A percentile compares a stretch with the other conserved stretches of the same genome.
Evolutionary conservation across 345 rosid species (phyloP).

Genomic region (Carallia brachiata): DNA sequence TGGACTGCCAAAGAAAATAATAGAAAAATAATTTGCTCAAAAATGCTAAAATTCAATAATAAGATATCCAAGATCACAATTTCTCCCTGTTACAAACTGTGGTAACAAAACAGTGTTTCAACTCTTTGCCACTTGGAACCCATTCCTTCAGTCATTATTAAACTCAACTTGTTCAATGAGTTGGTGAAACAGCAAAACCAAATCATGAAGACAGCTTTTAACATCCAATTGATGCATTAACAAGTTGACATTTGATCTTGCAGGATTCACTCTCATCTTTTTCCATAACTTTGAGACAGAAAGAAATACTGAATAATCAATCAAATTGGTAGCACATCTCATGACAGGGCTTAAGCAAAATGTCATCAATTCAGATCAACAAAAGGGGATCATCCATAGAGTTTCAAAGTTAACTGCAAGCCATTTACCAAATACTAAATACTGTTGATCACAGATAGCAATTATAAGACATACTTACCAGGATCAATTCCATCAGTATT

Average conservation of each 20-base stretch:
- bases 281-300: not conserved
- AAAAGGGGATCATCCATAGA: not conserved
- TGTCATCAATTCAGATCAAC: not conserved
- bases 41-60: not conserved
- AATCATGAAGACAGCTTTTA: not conserved
- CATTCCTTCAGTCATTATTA: not conserved
- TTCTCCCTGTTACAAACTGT: not conserved
- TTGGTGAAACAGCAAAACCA: not conserved
- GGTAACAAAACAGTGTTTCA: not conserved
- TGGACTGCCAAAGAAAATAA: not conserved
- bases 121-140: not conserved
- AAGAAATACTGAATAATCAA: too few species aligned
- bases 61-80: not conserved
- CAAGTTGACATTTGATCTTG: not conserved
- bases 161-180: not conserved
- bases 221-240: not conserved
- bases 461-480: conserved; percentile 37
- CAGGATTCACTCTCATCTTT: not conserved
- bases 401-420: not conserved
- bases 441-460: not conserved
- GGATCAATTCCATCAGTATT: conserved; percentile 98
- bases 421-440: not conserved
- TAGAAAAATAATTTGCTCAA: not conserved
- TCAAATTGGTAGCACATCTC: conserved; percentile 3
- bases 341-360: not conserved